A percentile compares a stretch with the other conserved stretches of the same genome.
These are phyloP conservation scores for Papiliotrema fonsecae DNA, from an alignment of 1,284 basidiomycete genomes.

Conservation along the genomic window DNA sequence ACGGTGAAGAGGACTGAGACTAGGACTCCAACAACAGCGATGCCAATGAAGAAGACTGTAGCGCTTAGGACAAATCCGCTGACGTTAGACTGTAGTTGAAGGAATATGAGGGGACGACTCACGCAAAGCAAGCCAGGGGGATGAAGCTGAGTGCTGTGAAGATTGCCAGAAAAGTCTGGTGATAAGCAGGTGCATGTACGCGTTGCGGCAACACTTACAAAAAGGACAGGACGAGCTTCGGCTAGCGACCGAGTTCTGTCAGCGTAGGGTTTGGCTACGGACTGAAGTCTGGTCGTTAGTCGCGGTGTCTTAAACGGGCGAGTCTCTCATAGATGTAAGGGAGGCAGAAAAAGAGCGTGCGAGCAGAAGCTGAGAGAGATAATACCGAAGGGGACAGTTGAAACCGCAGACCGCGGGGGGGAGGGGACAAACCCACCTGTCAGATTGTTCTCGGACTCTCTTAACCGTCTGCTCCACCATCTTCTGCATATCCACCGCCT, in stretches of 20 bases:
- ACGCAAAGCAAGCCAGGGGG: conserved; percentile 30
- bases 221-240: conserved; percentile 32
- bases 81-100: neutral
- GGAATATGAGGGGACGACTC: conserved; percentile 2
- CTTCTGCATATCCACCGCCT: conserved; percentile 11
- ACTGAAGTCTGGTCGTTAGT: conserved; percentile 22
- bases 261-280: conserved; percentile 29
- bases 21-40: conserved; percentile 19
- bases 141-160: conserved; percentile 30
- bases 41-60: conserved; percentile 18
- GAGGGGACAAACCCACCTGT: conserved; percentile 22
- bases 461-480: conserved; percentile 25
- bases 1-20: conserved; percentile 21
- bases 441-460: conserved; percentile 29
- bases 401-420: neutral
- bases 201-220: conserved; percentile 20
- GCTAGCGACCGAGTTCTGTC: conserved; percentile 28
- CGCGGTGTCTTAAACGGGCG: neutral
- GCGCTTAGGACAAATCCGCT: conserved; percentile 26
- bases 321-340: no score
- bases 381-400: neutral
- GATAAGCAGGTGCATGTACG: conserved; percentile 5
- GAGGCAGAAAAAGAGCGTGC: no score
- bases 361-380: no score
- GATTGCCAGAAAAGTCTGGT: conserved; percentile 36